phyloP scores from a whole-genome alignment of 805 yeast genomes.

The Yarrowia divulgata region DNA sequence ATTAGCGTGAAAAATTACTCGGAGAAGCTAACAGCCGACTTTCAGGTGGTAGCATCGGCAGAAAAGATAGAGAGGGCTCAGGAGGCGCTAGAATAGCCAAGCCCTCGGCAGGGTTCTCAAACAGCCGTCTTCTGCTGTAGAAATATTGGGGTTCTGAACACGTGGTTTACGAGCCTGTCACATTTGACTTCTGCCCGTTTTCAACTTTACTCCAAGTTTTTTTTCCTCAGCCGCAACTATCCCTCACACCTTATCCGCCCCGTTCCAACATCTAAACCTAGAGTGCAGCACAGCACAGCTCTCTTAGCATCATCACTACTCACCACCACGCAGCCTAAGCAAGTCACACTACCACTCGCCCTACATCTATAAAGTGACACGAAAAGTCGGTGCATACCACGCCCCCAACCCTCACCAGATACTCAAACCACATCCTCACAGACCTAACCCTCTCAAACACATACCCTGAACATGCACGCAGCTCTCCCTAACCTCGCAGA shows the following conservation, averaged over 20 bases:
- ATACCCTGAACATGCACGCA: constrained; percentile 44
- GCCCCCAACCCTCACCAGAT: not conserved
- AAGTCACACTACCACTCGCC: not conserved
- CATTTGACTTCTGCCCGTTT: constrained; percentile 4
- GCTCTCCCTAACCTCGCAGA: constrained; percentile 62
- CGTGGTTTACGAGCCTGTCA: not conserved
- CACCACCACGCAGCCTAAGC: constrained; percentile 15
- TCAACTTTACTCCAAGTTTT: not conserved
- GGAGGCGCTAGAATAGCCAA: not conserved
- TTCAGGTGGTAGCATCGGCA: constrained; percentile 7
- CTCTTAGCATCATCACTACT: not conserved
- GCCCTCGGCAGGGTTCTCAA: too few species aligned
- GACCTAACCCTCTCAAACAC: not conserved
- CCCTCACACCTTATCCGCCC: constrained; percentile 36
- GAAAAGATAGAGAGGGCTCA: not conserved
- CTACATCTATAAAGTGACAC: constrained; percentile 26
- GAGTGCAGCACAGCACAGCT: not conserved
- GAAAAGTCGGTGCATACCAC: constrained; percentile 2
- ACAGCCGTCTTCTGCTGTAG: not conserved
- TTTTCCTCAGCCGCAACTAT: constrained; percentile 36
- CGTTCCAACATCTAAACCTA: constrained; percentile 33
- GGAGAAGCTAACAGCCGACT: constrained; percentile 24
- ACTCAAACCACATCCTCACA: not conserved
- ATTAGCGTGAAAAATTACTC: constrained; percentile 30
- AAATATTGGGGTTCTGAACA: not conserved